These are phyloP conservation scores for Canariomyces notabilis DNA, from an alignment of 2,329 filamentous ascomycete species.

Conservation along the genomic window DNA sequence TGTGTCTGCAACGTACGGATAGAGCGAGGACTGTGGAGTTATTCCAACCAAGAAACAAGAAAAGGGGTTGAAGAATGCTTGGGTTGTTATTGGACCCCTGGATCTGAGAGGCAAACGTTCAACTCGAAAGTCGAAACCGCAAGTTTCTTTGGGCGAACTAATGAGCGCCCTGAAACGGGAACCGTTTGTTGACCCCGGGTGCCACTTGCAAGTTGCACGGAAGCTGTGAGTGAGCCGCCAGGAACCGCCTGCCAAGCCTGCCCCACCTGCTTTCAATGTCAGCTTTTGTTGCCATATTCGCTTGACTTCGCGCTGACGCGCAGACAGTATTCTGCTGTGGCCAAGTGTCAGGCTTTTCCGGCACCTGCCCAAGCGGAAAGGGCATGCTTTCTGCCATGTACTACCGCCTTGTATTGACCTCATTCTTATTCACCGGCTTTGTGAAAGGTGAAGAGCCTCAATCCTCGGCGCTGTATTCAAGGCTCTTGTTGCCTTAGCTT, in stretches of 20 bases:
- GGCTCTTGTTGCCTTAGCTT: background rate
- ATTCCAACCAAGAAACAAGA: too few species aligned
- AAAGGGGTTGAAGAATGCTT: background rate
- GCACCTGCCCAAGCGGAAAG: slow-evolving; percentile 1
- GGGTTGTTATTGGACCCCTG: background rate
- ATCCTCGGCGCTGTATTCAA: background rate
- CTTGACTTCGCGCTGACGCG: too few species aligned
- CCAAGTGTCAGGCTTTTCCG: background rate
- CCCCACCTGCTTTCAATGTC: too few species aligned
- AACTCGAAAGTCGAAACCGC: slow-evolving; percentile 15
- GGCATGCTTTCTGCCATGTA: slow-evolving; percentile 12
- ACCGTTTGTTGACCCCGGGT: background rate
- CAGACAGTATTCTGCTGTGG: slow-evolving; percentile 1
- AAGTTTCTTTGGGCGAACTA: slow-evolving; percentile 6
- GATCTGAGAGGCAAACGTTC: background rate
- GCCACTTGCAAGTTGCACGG: background rate
- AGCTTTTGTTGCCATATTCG: too few species aligned
- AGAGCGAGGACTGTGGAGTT: too few species aligned
- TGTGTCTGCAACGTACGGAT: too few species aligned
- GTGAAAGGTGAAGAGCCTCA: too few species aligned
- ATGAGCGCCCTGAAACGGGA: slow-evolving; percentile 9
- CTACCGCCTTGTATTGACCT: slow-evolving; percentile 17
- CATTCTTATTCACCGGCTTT: slow-evolving; percentile 7
- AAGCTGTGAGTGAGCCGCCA: too few species aligned
- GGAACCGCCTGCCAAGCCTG: background rate